phyloP scores from a whole-genome alignment of 2,329 filamentous ascomycete genomes.

The Cercospora nicotianae region DNA sequence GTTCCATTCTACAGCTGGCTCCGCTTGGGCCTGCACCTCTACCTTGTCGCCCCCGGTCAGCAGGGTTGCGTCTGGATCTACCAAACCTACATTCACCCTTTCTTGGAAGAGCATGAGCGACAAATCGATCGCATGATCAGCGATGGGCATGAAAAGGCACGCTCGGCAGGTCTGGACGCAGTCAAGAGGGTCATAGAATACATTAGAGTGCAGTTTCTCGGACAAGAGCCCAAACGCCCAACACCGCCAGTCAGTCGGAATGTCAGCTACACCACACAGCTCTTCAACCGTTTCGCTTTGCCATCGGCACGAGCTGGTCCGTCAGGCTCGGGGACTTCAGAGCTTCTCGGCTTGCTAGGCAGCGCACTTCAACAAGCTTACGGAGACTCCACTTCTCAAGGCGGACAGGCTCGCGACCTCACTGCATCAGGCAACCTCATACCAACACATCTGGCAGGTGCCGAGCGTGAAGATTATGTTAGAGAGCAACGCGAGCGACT shows the following conservation, averaged over 20 bases:
- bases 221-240: slow-evolving; percentile 63
- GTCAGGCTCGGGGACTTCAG: slow-evolving; percentile 51
- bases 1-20: slow-evolving; percentile 93
- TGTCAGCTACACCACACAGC: slow-evolving; percentile 70
- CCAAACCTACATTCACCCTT: slow-evolving; percentile 80
- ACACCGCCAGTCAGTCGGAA: slow-evolving; percentile 49
- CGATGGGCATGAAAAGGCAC: slow-evolving; percentile 73
- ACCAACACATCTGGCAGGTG: slow-evolving; percentile 66
- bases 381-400: slow-evolving; percentile 39
- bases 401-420: slow-evolving; percentile 52
- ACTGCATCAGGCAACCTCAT: slow-evolving; percentile 65
- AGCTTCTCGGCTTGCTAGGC: slow-evolving; percentile 77
- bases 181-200: slow-evolving; percentile 50
- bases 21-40: slow-evolving; percentile 81
- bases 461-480: slow-evolving; percentile 73
- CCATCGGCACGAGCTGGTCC: slow-evolving; percentile 64
- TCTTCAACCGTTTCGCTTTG: slow-evolving; percentile 84
- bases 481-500: slow-evolving; percentile 76
- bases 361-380: slow-evolving; percentile 63
- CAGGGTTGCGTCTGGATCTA: slow-evolving; percentile 88
- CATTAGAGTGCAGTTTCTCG: slow-evolving; percentile 75
- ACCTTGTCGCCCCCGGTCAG: slow-evolving; percentile 96
- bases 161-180: slow-evolving; percentile 68
- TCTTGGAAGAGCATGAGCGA: slow-evolving; percentile 79
- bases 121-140: slow-evolving; percentile 91